Percentiles rank a stretch among this genome's conserved stretches.
Conservation (phyloP, 331 rosid genomes). For the Telfairia occidentalis region DNA sequence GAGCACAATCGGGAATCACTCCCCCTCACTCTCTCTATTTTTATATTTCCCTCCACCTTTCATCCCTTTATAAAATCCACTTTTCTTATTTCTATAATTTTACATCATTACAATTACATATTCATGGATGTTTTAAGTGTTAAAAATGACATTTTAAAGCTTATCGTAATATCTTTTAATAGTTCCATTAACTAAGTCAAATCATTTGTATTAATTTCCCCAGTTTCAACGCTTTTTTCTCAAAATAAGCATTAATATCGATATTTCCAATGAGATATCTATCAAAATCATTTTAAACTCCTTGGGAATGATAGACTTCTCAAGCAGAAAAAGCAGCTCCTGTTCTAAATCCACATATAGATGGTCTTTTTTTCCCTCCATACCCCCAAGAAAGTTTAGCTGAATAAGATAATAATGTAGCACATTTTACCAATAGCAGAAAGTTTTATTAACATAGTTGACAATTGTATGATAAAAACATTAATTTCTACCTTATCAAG, state of each 20-base stretch:
- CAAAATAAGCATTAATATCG: not conserved
- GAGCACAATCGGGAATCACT: too few species aligned
- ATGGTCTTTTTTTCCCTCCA: not conserved
- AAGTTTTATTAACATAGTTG: not conserved
- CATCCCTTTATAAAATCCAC: not conserved
- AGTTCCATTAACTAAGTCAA: not conserved
- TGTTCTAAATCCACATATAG: not conserved
- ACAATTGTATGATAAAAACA: not conserved
- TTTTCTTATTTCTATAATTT: not conserved
- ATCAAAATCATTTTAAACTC: not conserved
- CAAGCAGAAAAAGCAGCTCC: not conserved
- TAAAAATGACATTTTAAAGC: not conserved
- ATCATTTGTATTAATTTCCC: not conserved
- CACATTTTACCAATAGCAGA: not conserved
- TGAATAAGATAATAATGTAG: not conserved
- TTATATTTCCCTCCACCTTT: not conserved
- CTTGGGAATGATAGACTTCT: not conserved
- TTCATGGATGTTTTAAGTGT: not conserved
- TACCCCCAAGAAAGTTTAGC: not conserved
- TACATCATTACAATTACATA: not conserved
- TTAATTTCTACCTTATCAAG: not conserved
- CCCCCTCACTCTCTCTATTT: not conserved
- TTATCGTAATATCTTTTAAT: not conserved
- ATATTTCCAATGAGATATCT: not conserved
- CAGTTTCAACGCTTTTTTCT: conserved; percentile 1